Percentiles rank a stretch among this genome's conserved stretches.
These are phyloP conservation scores for Canavalia gladiata DNA, from an alignment of 306 rosid species.

Conservation along the genomic window DNA sequence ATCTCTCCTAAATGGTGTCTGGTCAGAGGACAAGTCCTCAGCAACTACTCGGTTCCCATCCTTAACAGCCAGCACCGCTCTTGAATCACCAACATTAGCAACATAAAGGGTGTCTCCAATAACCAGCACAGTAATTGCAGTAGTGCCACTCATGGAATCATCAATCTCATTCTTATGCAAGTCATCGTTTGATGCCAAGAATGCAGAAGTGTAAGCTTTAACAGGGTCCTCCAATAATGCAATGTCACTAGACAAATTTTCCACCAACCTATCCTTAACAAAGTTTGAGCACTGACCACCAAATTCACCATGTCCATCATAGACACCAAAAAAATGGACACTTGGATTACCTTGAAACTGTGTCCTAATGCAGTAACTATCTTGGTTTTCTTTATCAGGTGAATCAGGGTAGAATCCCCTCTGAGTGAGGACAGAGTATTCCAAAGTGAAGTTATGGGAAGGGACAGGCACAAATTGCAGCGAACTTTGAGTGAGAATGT, in stretches of 20 bases:
- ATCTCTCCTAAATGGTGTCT: constrained; percentile 94
- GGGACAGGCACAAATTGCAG: constrained; percentile 78
- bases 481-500: constrained; percentile 73
- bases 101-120: constrained; percentile 78
- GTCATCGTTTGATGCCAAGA: constrained; percentile 68
- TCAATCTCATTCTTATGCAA: constrained; percentile 73
- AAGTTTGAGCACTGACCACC: constrained; percentile 84
- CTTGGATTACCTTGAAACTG: constrained; percentile 80
- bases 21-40: constrained; percentile 87
- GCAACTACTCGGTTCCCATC: constrained; percentile 80
- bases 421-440: constrained; percentile 83
- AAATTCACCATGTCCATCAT: constrained; percentile 91
- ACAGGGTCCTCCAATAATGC: constrained; percentile 77
- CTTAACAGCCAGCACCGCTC: constrained; percentile 88
- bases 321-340: constrained; percentile 92
- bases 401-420: constrained; percentile 96
- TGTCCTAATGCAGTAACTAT: constrained; percentile 75
- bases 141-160: constrained; percentile 97
- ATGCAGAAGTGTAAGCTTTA: constrained; percentile 75
- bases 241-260: constrained; percentile 64
- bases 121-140: constrained; percentile 88
- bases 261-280: constrained; percentile 78
- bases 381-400: constrained; percentile 86
- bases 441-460: constrained; percentile 74
- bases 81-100: constrained; percentile 97